Percentiles rank a stretch among this genome's conserved stretches.
Evolutionary conservation across 1,284 basidiomycete species (phyloP).

Genomic region (Cystobasidiaceae sp.): DNA sequence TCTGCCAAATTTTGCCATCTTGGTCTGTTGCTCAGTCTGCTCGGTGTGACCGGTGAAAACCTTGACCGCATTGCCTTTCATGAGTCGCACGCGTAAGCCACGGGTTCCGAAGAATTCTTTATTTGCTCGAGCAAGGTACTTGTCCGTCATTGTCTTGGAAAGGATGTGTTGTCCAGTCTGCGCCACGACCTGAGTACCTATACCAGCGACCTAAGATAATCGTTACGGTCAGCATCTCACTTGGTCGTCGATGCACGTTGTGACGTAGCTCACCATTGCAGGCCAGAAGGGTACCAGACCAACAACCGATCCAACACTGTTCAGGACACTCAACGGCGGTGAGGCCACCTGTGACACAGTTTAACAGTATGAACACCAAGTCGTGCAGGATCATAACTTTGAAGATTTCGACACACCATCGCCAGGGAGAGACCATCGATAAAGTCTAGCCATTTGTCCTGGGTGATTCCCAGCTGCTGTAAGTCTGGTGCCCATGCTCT

Average conservation of each 20-base stretch:
- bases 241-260: slow-evolving; percentile 41
- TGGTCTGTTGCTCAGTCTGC: background rate
- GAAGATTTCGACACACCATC: too few species aligned
- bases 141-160: slow-evolving; percentile 46
- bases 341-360: slow-evolving; percentile 33
- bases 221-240: slow-evolving; percentile 40
- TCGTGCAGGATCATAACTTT: too few species aligned
- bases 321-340: slow-evolving; percentile 36
- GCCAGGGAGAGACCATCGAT: slow-evolving; percentile 26
- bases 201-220: slow-evolving; percentile 41
- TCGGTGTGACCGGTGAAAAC: slow-evolving; percentile 32
- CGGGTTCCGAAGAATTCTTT: slow-evolving; percentile 41
- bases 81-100: slow-evolving; percentile 43
- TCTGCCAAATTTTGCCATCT: background rate
- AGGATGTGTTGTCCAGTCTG: slow-evolving; percentile 40
- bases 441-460: slow-evolving; percentile 31
- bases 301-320: slow-evolving; percentile 32
- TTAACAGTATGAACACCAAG: too few species aligned
- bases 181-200: slow-evolving; percentile 39
- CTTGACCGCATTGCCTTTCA: slow-evolving; percentile 42
- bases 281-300: slow-evolving; percentile 24
- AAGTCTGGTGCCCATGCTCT: slow-evolving; percentile 25
- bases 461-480: background rate
- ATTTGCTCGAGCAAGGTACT: slow-evolving; percentile 44
- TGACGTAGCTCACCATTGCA: background rate